Evolutionary conservation across 164 flowering plant genomes (phyloP), one percentile per base, ranked within the genome.

Genomic region (Kalanchoe fedtschenkoi): DNA sequence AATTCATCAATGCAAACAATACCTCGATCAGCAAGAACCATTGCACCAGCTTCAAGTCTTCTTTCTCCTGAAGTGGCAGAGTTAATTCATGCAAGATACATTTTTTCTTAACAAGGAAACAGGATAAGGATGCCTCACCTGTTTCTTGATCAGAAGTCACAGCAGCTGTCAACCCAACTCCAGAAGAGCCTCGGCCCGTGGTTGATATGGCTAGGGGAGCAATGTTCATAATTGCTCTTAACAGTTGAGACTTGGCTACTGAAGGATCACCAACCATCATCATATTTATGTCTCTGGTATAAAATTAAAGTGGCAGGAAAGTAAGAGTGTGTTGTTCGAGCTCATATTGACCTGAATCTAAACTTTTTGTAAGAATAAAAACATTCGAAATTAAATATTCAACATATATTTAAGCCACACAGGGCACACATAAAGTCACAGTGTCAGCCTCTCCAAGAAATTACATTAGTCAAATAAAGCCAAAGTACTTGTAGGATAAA

Each of bases 211-310:
- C 93, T 68, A 95, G 73, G 41, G 99, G 99, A 66, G 97, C 95
- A 81, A 95, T 95, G 71, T 89, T 95, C 88, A 95, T 84, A 34
- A 95, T 95, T 68, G 97, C 95, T 78, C 97, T 81, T 65, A 95
- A 69, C 57, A 95, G 89, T 72, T 95, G 99, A 63, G 99, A 95
- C 69, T 95, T 95, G 34, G 99, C 99, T 69, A 95, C 99, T 62
- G 99, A 95, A 46, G 97, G 99, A 74, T 95, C 99, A 42, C 99
- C 99, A 75, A 95, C 97, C 99, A 95, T 91, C 99, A 95, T 95
- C 99, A 91, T 95, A 75, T 95, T 95, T 70, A 95, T 87, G 77
- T 95, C 97, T 71, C 99, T 95, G 51, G 72, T 65, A 51, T 11
- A 61, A 19, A 34, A 64, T 29, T 6, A 37, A 56, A 41, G 32